Conservation (phyloP, 352 stramenopile genomes). For the Pythium dissimile region DNA sequence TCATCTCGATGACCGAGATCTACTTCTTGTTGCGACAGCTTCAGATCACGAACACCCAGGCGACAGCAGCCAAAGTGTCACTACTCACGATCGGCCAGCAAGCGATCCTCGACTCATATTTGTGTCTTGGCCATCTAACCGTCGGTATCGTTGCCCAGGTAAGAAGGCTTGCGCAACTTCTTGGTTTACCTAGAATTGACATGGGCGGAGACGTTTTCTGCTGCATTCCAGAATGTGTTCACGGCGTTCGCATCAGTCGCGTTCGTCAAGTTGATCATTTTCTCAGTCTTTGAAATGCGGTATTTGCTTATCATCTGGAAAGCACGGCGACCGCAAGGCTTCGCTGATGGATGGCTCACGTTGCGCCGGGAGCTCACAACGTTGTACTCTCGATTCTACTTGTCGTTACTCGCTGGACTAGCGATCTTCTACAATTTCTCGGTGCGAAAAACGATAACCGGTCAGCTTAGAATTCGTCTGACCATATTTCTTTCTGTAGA, state of each 20-base stretch:
- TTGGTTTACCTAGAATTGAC: slow-evolving; percentile 1
- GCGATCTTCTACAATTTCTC: slow-evolving; percentile 91
- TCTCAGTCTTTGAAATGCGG: slow-evolving; percentile 98
- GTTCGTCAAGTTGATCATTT: slow-evolving; percentile 98
- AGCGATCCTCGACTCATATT: slow-evolving; percentile 91
- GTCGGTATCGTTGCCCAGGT: slow-evolving; percentile 89
- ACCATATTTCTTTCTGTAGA: no score
- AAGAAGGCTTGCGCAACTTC: not conserved
- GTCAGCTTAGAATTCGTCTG: no score
- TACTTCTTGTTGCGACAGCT: slow-evolving; percentile 84
- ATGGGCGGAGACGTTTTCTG: slow-evolving; percentile 27
- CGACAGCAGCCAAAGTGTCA: slow-evolving; percentile 77
- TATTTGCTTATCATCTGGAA: slow-evolving; percentile 98
- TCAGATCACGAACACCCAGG: slow-evolving; percentile 81
- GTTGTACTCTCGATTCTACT: slow-evolving; percentile 96
- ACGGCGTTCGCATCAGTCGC: slow-evolving; percentile 94
- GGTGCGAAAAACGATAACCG: slow-evolving; percentile 42
- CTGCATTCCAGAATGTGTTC: slow-evolving; percentile 89
- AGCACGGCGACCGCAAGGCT: slow-evolving; percentile 83
- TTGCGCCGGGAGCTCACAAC: slow-evolving; percentile 91
- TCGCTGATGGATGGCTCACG: slow-evolving; percentile 83
- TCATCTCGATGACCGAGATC: slow-evolving; percentile 84
- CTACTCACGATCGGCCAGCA: slow-evolving; percentile 84
- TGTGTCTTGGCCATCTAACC: slow-evolving; percentile 95
- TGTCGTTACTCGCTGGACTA: slow-evolving; percentile 88